Evolutionary conservation across 2,329 filamentous ascomycete genomes (phyloP), one percentile per base, ranked within the genome.

Genomic region (Huntiella savannae): DNA sequence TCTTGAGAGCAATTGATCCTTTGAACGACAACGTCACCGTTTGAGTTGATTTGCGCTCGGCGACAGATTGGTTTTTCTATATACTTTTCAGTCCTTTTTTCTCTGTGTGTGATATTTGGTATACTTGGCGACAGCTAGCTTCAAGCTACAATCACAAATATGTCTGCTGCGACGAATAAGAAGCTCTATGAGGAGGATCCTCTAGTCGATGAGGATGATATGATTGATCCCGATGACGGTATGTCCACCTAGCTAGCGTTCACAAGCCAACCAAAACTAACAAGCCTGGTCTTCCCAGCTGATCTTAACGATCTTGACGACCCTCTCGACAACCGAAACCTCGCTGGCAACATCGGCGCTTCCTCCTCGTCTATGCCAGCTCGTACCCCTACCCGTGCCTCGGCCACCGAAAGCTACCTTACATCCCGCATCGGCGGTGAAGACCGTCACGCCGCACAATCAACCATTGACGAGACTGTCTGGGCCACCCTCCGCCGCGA

Each of bases 401-500:
- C 52, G 70, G 48, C 83, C 49, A 78, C 86, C 55, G 77, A 88
- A 59, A 77, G 71, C 57, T 93, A 88, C 62, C 73, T 95, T 54
- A 94, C 86, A 19, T 91, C 84, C 16, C 77, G 78, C 49, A 92
- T 98, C 58, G 80, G 81, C 2, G 91, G 91, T 54, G 88, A 96
- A 62, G 91, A 98, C 66, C 82, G 91, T 46, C 75, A 81, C 52
- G 87, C 91, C 12, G 75, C 86, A 5, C 77, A 80, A 53, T 93
- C 92, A 64, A 98, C 91, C 40, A 92, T 98, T 61, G 91, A 98
- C 62, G 91, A 98, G 65, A 79, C 78, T 1, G 91, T 98, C 36
- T 98, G 91, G 91, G 84, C 88, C 38, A 98, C 91, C n/a, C 69
- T 98, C 50, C 84, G 82, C 45, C 80, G 91, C 54, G 91, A 98